Conservation (phyloP, 805 yeast genomes). For the Candida multigemmis region DNA sequence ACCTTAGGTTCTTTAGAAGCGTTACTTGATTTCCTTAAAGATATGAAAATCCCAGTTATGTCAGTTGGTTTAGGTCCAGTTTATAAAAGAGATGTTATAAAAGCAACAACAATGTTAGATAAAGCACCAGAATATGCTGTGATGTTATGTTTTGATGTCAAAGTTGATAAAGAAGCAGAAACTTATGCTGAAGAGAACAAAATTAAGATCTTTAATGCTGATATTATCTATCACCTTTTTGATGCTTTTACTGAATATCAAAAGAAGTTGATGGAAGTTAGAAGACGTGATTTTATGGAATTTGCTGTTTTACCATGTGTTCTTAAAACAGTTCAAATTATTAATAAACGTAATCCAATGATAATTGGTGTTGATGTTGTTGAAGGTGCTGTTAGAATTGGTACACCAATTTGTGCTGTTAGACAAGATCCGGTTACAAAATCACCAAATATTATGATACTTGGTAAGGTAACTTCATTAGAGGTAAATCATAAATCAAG, state of each 20-base stretch:
- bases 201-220: slow-evolving; percentile 88
- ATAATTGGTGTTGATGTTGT: slow-evolving; percentile 96
- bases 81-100: slow-evolving; percentile 95
- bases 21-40: slow-evolving; percentile 89
- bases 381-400: slow-evolving; percentile 83
- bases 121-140: slow-evolving; percentile 92
- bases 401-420: slow-evolving; percentile 95
- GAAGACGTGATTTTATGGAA: slow-evolving; percentile 81
- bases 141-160: slow-evolving; percentile 98
- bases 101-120: slow-evolving; percentile 93
- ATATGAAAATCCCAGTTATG: slow-evolving; percentile 99
- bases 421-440: slow-evolving; percentile 82
- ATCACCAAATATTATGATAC: slow-evolving; percentile 54
- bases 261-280: slow-evolving; percentile 74
- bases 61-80: slow-evolving; percentile 98
- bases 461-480: slow-evolving; percentile 87
- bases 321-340: slow-evolving; percentile 86
- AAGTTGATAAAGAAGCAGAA: slow-evolving; percentile 95
- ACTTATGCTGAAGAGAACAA: slow-evolving; percentile 94
- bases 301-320: slow-evolving; percentile 95
- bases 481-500: slow-evolving; percentile 91
- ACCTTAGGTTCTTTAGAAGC: slow-evolving; percentile 98
- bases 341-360: slow-evolving; percentile 98
- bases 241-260: slow-evolving; percentile 94
- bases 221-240: slow-evolving; percentile 91